Percentiles rank a stretch among this genome's conserved stretches.
phyloP scores from a whole-genome alignment of 495 filamentous ascomycete species.

The Usnea hakonensis region DNA sequence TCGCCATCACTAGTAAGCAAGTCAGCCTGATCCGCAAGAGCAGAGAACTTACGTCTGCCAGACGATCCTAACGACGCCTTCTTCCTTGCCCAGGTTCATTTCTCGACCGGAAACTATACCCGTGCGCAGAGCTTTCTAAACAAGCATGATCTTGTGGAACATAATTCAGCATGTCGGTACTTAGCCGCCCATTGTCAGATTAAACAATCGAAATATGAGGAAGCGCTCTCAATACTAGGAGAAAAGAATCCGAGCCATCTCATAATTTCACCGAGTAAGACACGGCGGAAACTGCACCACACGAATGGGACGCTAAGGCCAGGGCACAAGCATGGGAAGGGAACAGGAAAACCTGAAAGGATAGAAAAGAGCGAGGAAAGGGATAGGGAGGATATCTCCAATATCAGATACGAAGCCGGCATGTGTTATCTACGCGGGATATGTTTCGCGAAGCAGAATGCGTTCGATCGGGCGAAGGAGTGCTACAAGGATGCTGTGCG shows the following conservation, averaged over 20 bases:
- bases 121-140: slow-evolving; percentile 77
- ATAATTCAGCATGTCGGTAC: slow-evolving; percentile 79
- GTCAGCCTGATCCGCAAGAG: neutral
- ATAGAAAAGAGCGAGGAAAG: slow-evolving; percentile 54
- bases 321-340: slow-evolving; percentile 27
- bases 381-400: slow-evolving; percentile 60
- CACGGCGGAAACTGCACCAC: slow-evolving; percentile 52
- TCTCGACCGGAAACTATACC: slow-evolving; percentile 85
- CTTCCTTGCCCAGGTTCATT: slow-evolving; percentile 91
- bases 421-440: slow-evolving; percentile 95
- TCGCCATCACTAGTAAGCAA: slow-evolving; percentile 78
- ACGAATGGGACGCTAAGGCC: slow-evolving; percentile 43
- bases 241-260: slow-evolving; percentile 89
- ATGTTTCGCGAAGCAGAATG: slow-evolving; percentile 95
- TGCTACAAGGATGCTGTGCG: slow-evolving; percentile 96
- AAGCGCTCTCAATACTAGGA: slow-evolving; percentile 79
- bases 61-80: slow-evolving; percentile 87
- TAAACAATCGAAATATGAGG: slow-evolving; percentile 79
- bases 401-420: slow-evolving; percentile 80
- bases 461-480: slow-evolving; percentile 93
- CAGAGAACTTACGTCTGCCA: slow-evolving; percentile 31
- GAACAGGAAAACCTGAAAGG: slow-evolving; percentile 37
- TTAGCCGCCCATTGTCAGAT: slow-evolving; percentile 89
- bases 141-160: slow-evolving; percentile 73
- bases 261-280: slow-evolving; percentile 55